phyloP scores from a whole-genome alignment of 2,329 filamentous ascomycete species.

The Phaeoacremonium minimum region DNA sequence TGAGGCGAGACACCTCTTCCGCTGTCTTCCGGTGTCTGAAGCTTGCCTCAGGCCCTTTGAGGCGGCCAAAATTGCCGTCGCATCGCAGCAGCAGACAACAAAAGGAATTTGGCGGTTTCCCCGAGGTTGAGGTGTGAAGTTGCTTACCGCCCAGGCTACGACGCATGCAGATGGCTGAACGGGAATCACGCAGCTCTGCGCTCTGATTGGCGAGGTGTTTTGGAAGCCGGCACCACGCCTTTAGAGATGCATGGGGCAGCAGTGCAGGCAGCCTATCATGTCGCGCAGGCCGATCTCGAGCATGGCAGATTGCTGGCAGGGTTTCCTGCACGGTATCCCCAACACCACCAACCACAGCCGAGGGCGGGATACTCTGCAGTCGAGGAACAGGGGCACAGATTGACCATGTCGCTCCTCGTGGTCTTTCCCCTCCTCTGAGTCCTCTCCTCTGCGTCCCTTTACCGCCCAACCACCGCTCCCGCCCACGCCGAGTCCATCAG shows the following conservation, averaged over 20 bases:
- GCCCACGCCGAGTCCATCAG: background rate
- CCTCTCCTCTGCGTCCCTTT: conserved; percentile 14
- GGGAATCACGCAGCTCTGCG: conserved; percentile 29
- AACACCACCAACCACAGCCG: too few relatives aligned
- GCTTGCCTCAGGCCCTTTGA: too few relatives aligned
- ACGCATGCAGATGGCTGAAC: conserved; percentile 31
- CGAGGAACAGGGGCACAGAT: conserved; percentile 20
- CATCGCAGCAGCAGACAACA: too few relatives aligned
- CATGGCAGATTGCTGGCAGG: too few relatives aligned
- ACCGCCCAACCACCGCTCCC: conserved; percentile 8
- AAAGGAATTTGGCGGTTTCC: too few relatives aligned
- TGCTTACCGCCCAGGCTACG: conserved; percentile 38
- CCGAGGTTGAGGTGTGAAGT: too few relatives aligned
- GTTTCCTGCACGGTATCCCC: background rate
- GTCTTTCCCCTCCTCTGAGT: background rate
- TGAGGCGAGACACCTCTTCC: too few relatives aligned
- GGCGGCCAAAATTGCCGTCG: too few relatives aligned
- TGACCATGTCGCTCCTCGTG: conserved; percentile 9
- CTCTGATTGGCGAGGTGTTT: conserved; percentile 31
- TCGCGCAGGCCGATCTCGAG: conserved; percentile 19
- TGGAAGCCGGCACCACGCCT: too few relatives aligned
- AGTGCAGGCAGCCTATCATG: conserved; percentile 31
- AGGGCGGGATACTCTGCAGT: too few relatives aligned
- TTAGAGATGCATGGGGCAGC: too few relatives aligned
- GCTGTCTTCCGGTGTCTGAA: too few relatives aligned